Evolutionary conservation across 1,139 yeast genomes (phyloP), one percentile per base, ranked within the genome.

Genomic region (Pichia sp.): DNA sequence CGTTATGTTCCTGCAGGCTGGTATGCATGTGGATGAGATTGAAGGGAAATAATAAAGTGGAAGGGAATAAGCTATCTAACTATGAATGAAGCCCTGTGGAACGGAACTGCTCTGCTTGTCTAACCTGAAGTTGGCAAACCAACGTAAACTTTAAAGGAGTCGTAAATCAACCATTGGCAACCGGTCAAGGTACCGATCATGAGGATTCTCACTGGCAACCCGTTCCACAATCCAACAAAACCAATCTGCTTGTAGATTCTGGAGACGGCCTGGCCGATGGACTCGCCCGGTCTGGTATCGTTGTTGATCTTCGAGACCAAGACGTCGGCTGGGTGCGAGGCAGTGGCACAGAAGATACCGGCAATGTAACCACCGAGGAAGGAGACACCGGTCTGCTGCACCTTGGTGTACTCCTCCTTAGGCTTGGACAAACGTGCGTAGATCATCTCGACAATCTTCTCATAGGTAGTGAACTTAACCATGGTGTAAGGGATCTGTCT

Each of bases 181-280:
- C 97, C 97, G 47, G 98, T 92, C 73, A 92, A 81, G 38, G 98
- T 90, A 77, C 97, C 97, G 71, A 92, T 82, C 98, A 92, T 92
- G 60, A 90, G 82, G 64, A 92, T 90, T 81, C 98, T 87, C 60
- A 90, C 93, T 30, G 92, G 88, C 62, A 92, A 81, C 54, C 98
- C 98, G 69, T 88, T 88, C 98, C 97, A 92, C 61, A 92, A 78
- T 34, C 98, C 98, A 41, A 70, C 74, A 70, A 92, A 92, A 5
- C 98, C 98, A 67, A 92, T 90, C 66, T 81, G 79, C 53, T 74
- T 71, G 71, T 90, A 92, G 67, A 92, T 90, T 66, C 93, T 81
- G 61, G 75, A 67, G 54, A 87, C 76, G 16, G 95, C 95, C 50
- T 75, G 74, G 45, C 85, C 85, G 65, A 80, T 76, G 6, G 85